A percentile compares a stretch with the other conserved stretches of the same genome.
phyloP scores from a whole-genome alignment of 192 early-diverging fungal genomes.

The Rhizophlyctis rosea region DNA sequence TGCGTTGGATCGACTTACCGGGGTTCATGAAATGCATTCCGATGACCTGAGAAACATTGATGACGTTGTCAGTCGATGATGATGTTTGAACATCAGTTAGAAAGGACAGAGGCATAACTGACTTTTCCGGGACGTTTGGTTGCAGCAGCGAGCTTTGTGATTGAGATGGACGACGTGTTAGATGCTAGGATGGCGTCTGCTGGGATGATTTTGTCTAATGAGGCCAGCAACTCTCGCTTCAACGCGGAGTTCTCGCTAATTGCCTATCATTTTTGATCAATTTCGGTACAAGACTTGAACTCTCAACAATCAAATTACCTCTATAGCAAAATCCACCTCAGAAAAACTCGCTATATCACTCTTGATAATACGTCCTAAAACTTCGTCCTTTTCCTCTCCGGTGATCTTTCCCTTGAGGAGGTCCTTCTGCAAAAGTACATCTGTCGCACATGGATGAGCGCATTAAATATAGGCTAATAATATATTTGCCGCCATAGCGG shows the following conservation, averaged over 20 bases:
- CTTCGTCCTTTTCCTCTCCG: conserved; percentile 63
- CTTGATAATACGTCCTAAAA: conserved; percentile 61
- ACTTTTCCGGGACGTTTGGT: conserved; percentile 71
- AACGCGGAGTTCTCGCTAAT: conserved; percentile 81
- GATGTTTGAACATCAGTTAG: neutral
- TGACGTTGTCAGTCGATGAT: conserved; percentile 6
- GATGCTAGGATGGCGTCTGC: conserved; percentile 80
- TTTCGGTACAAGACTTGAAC: neutral
- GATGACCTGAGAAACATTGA: conserved; percentile 66
- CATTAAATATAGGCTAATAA: too few relatives aligned
- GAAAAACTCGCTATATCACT: conserved; percentile 57
- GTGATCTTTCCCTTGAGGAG: conserved; percentile 84
- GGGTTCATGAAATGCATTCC: conserved; percentile 99
- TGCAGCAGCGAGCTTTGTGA: conserved; percentile 96
- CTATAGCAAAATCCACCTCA: conserved; percentile 84
- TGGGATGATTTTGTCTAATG: conserved; percentile 67
- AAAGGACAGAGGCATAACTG: neutral
- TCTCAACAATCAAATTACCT: conserved; percentile 39
- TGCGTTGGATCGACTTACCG: conserved; percentile 24
- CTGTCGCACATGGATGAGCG: conserved; percentile 48
- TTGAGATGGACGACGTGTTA: conserved; percentile 96
- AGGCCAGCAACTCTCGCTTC: conserved; percentile 78
- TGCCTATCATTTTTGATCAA: conserved; percentile 45
- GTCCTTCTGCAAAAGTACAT: conserved; percentile 85
- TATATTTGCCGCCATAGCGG: conserved; percentile 5